Conservation (phyloP, 83 land plant genomes). For the Larix sibirica region DNA sequence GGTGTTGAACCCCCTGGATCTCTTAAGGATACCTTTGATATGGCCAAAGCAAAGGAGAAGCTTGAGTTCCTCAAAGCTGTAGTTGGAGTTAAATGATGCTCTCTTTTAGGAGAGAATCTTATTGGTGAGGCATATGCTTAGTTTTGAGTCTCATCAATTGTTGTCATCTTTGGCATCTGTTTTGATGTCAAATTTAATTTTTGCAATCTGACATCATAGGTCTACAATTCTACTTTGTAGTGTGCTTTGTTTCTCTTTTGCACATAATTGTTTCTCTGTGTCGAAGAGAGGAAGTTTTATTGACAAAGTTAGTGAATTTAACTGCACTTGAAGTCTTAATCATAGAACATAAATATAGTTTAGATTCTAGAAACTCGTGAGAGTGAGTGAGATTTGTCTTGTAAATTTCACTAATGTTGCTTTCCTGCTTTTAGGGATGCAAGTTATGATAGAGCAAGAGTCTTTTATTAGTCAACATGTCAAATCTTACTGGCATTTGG, state of each 20-base stretch:
- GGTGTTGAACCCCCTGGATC: slow-evolving; percentile 58
- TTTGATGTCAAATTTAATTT: neutral
- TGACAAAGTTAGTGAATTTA: neutral
- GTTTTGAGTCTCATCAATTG: neutral
- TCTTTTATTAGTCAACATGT: neutral
- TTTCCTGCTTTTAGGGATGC: neutral
- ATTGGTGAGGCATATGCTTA: neutral
- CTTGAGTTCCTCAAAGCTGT: slow-evolving; percentile 51
- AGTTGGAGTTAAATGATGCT: slow-evolving; percentile 34
- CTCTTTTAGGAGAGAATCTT: neutral
- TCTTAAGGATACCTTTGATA: slow-evolving; percentile 16
- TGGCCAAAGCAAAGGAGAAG: slow-evolving; percentile 26
- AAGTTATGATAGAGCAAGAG: neutral
- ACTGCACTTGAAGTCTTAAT: neutral
- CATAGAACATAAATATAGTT: neutral
- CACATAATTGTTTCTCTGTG: neutral
- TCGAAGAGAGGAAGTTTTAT: neutral
- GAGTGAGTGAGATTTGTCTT: neutral
- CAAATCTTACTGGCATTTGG: neutral
- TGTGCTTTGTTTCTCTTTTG: neutral
- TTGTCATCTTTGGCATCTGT: neutral
- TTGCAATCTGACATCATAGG: neutral
- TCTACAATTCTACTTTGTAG: neutral
- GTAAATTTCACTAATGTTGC: neutral
- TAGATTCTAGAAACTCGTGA: neutral